Percentiles rank a stretch among this genome's conserved stretches.
These are phyloP conservation scores for Fusarium nodosum DNA, from an alignment of 2,329 filamentous ascomycete genomes.

Conservation along the genomic window DNA sequence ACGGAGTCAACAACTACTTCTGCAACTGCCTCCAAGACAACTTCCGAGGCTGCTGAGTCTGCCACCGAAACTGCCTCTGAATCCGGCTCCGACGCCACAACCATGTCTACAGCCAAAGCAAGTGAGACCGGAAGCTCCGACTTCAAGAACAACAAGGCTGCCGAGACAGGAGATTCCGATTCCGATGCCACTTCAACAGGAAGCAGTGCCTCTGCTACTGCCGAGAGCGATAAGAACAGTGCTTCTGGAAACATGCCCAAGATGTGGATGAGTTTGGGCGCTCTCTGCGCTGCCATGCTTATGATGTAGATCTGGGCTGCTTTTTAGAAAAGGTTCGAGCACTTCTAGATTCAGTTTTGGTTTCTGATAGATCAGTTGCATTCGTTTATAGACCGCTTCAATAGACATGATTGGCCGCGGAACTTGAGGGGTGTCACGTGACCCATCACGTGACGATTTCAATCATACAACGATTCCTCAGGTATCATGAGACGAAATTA, in stretches of 20 bases:
- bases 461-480: too few species aligned
- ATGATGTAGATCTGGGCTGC: background rate
- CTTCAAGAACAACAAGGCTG: constrained; percentile 33
- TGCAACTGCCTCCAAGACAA: constrained; percentile 1
- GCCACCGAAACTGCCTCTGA: background rate
- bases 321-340: background rate
- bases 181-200: background rate
- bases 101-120: constrained; percentile 9
- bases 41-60: background rate
- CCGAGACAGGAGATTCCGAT: background rate
- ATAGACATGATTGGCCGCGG: too few species aligned
- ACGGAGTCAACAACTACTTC: constrained; percentile 7
- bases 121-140: constrained; percentile 8
- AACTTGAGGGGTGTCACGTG: too few species aligned
- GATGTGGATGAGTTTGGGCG: constrained; percentile 20
- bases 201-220: constrained; percentile 18
- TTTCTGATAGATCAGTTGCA: background rate
- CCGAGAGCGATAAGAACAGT: background rate
- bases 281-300: constrained; percentile 11
- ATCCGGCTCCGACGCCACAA: constrained; percentile 11
- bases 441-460: too few species aligned
- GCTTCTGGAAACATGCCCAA: constrained; percentile 24
- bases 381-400: background rate
- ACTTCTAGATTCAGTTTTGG: background rate
- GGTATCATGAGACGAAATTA: too few species aligned